A percentile compares a stretch with the other conserved stretches of the same genome.
phyloP scores from a whole-genome alignment of 1,284 basidiomycete species.

The Calocybe gambosa region DNA sequence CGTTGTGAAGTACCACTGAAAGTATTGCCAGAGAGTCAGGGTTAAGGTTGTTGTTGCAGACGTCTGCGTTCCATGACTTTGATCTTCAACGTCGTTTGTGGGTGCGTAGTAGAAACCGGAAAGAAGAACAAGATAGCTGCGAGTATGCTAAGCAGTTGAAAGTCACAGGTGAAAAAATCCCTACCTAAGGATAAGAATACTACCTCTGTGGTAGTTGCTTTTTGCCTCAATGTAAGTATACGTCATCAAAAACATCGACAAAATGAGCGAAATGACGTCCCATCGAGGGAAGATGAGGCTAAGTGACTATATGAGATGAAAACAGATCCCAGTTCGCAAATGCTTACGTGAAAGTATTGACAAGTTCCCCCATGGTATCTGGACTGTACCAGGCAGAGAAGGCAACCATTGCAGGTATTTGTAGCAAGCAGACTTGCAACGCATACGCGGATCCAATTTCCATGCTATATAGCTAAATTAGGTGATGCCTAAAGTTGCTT shows the following conservation, averaged over 20 bases:
- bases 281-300: conserved; percentile 98
- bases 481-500: not conserved
- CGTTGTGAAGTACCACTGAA: conserved; percentile 30
- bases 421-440: conserved; percentile 94
- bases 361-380: conserved; percentile 72
- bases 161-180: conserved; percentile 12
- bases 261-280: conserved; percentile 95
- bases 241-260: conserved; percentile 94
- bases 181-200: conserved; percentile 86
- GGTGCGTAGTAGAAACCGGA: conserved; percentile 81
- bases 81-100: conserved; percentile 30
- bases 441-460: conserved; percentile 99
- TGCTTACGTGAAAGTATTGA: conserved; percentile 83
- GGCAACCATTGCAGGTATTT: conserved; percentile 98
- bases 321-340: conserved; percentile 10
- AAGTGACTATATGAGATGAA: conserved; percentile 10
- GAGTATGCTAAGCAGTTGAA: conserved; percentile 3
- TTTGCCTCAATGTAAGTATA: conserved; percentile 99
- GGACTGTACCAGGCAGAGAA: conserved; percentile 94
- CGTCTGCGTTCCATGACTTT: conserved; percentile 20
- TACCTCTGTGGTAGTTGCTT: conserved; percentile 95
- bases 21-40: conserved; percentile 29
- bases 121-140: conserved; percentile 72
- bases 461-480: conserved; percentile 60
- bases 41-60: conserved; percentile 24